A percentile compares a stretch with the other conserved stretches of the same genome.
phyloP scores from a whole-genome alignment of 805 yeast species.

The Yamadazyma olivae region DNA sequence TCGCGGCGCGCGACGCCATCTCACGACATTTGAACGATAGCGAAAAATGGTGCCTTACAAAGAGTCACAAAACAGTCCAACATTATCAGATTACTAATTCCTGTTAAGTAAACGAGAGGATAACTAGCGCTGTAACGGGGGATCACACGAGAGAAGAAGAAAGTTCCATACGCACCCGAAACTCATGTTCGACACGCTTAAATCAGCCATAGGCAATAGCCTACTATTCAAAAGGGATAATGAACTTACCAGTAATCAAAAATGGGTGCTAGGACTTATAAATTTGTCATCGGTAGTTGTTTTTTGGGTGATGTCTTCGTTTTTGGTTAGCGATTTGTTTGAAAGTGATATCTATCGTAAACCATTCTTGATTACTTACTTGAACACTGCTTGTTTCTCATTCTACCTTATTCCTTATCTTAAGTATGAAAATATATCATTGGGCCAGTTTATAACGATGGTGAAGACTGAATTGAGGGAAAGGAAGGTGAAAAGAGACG shows the following conservation, averaged over 20 bases:
- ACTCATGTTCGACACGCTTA: no score
- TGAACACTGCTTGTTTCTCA: conserved; percentile 82
- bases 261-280: conserved; percentile 78
- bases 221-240: conserved; percentile 9
- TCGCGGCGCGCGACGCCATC: no score
- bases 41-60: no score
- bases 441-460: conserved; percentile 19
- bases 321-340: conserved; percentile 73
- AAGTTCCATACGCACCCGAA: no score
- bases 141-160: no score
- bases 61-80: no score
- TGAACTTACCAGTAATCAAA: conserved; percentile 20
- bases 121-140: no score
- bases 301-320: conserved; percentile 90
- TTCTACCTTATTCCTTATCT: conserved; percentile 69
- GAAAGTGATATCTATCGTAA: conserved; percentile 70
- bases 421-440: conserved; percentile 22
- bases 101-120: no score
- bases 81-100: no score
- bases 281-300: conserved; percentile 73
- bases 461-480: conserved; percentile 17
- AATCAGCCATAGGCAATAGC: no score
- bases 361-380: conserved; percentile 89
- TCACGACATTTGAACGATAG: no score
- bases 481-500: neutral